Evolutionary conservation across 2,329 filamentous ascomycete genomes (phyloP), one percentile per base, ranked within the genome.

Genomic region (Zymoseptoria crescenta): DNA sequence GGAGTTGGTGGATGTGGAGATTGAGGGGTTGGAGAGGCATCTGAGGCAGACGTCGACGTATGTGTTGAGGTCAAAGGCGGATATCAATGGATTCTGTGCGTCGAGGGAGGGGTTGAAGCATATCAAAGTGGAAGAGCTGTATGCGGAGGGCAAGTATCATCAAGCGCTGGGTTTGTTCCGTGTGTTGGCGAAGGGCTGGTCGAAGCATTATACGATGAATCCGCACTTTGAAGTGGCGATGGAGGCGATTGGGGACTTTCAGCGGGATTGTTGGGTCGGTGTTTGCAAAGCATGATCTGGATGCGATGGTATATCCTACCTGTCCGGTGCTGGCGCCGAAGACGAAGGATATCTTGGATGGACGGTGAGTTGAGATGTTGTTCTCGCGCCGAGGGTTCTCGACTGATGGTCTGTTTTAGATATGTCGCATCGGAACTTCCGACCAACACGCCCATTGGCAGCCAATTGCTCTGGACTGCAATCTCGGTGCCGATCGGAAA

Each of bases 391-490:
- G 21, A 8, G 29, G 29, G 6, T 0, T 50, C 16, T 28, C 7
- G 29, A 45, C 55, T 60, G 60, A 62, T 49, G 35, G 6, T 27
- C 24, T 53, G 20, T 45, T 48, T 13, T 49, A 45, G 13, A 45
- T n/a, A 16, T 45, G 35, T 45, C 35, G 16, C 35, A 13, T 6
- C 16, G 10, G 13, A 45, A 45, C 74, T 73, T 54, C 69, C 69
- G 7, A 72, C 68, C 3, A 74, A 75, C 56, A 75, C 74, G 2
- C 63, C 69, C 1, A 68, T 76, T 52, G 73, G 69, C 0, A 72
- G 69, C 54, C 68, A 70, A 48, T 58, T 70, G 48, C 65, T 70
- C 5, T 67, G 69, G 52, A 73, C 73, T 16, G 73, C 73, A 0
- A 63, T 75, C 4, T 71, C 68, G 0, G 69, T 75, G 8, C 73